Conservation (phyloP, 768 basidiomycete genomes). For the Pulveroboletus frians region DNA sequence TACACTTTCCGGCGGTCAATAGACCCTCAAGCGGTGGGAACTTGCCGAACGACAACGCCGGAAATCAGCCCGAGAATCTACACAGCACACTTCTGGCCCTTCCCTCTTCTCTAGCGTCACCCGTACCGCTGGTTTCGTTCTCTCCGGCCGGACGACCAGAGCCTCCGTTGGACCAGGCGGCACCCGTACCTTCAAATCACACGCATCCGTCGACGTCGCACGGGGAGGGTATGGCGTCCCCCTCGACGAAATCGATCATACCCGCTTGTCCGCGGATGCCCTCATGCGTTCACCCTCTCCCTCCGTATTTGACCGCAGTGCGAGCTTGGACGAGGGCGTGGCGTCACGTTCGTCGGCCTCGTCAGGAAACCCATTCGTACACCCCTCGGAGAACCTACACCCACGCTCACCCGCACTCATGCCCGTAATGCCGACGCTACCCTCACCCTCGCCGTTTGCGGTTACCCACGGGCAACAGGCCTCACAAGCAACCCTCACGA, state of each 20-base stretch:
- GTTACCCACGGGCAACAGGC: slow-evolving; percentile 30
- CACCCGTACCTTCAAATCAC: slow-evolving; percentile 43
- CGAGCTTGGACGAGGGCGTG: slow-evolving; percentile 7
- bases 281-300: slow-evolving; percentile 29
- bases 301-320: slow-evolving; percentile 14
- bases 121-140: slow-evolving; percentile 54
- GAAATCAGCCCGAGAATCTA: slow-evolving; percentile 63
- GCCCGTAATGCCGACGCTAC: slow-evolving; percentile 6
- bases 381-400: slow-evolving; percentile 20
- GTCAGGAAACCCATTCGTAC: slow-evolving; percentile 43
- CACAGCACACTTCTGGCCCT: slow-evolving; percentile 18
- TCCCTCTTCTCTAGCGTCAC: slow-evolving; percentile 58
- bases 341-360: background rate
- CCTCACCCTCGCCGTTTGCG: slow-evolving; percentile 31
- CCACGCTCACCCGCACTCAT: background rate
- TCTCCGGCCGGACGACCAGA: slow-evolving; percentile 39
- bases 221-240: slow-evolving; percentile 37
- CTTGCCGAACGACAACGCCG: slow-evolving; percentile 69
- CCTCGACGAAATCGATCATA: slow-evolving; percentile 46
- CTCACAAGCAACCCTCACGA: slow-evolving; percentile 11
- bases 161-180: slow-evolving; percentile 24
- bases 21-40: slow-evolving; percentile 81
- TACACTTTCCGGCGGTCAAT: slow-evolving; percentile 1
- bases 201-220: slow-evolving; percentile 44
- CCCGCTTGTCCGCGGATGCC: slow-evolving; percentile 33